These are phyloP conservation scores for Fagopyrum esculentum DNA, from an alignment of 148 eudicot genomes.

Conservation along the genomic window DNA sequence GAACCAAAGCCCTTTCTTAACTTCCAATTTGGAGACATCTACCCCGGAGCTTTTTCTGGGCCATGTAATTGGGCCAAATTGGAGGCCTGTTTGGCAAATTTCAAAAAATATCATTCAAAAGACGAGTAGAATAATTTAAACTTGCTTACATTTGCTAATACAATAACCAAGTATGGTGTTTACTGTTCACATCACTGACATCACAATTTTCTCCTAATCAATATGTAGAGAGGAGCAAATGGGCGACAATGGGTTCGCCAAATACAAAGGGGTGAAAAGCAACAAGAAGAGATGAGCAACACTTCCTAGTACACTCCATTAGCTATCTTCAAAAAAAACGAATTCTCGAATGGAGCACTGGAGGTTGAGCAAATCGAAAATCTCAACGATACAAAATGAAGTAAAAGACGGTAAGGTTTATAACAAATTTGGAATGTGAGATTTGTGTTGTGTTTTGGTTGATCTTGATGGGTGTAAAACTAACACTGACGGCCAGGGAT, in stretches of 20 bases:
- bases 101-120: not conserved
- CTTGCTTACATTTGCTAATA: not conserved
- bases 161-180: not conserved
- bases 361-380: not conserved
- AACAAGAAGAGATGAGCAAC: not conserved
- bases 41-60: not conserved
- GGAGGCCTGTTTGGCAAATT: not conserved
- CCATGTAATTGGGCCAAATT: not conserved
- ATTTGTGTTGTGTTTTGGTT: not conserved
- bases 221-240: not conserved
- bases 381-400: not conserved
- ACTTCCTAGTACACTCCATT: constrained; percentile 1
- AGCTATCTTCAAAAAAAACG: not conserved
- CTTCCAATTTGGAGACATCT: too few relatives aligned
- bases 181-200: not conserved
- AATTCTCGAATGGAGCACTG: not conserved
- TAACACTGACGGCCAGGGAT: constrained; percentile 25
- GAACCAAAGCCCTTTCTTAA: not conserved
- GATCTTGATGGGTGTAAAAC: not conserved
- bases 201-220: not conserved
- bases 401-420: not conserved
- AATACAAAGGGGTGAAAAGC: not conserved
- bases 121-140: not conserved
- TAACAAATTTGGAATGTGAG: not conserved
- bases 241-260: not conserved